These are phyloP conservation scores for Streptanthus diversifolius DNA, from an alignment of 345 rosid species.

Conservation along the genomic window DNA sequence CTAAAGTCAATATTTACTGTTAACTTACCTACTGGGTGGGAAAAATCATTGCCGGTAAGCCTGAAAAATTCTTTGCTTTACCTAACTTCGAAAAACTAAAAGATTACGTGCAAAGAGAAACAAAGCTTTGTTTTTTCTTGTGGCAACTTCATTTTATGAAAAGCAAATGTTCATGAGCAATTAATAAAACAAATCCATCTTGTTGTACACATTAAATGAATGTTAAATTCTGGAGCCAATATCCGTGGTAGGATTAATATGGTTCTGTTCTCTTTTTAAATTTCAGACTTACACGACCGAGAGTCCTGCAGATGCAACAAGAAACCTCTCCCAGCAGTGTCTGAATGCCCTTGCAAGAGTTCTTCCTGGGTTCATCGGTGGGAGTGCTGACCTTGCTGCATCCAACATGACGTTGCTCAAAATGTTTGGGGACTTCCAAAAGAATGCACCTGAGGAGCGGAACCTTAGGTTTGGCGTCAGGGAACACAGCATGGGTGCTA, in stretches of 20 bases:
- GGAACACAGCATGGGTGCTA: slow-evolving; percentile 97
- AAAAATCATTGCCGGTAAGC: slow-evolving; percentile 85
- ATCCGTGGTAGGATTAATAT: not conserved
- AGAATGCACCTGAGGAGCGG: slow-evolving; percentile 82
- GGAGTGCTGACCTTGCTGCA: slow-evolving; percentile 97
- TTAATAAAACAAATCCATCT: not conserved
- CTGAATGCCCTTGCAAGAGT: slow-evolving; percentile 78
- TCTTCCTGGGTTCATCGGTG: slow-evolving; percentile 89
- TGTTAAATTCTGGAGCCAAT: not conserved
- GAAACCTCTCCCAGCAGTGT: slow-evolving; percentile 84
- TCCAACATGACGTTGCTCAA: slow-evolving; percentile 95
- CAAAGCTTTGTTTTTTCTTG: not conserved
- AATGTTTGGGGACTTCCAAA: slow-evolving; percentile 83
- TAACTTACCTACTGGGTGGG: slow-evolving; percentile 87
- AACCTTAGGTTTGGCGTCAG: slow-evolving; percentile 92
- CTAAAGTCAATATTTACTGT: slow-evolving; percentile 68
- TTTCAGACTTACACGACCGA: slow-evolving; percentile 77
- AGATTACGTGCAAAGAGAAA: not conserved
- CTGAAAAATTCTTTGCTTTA: not conserved
- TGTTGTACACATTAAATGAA: not conserved
- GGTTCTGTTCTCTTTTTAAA: slow-evolving; percentile 5
- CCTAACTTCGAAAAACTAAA: not conserved
- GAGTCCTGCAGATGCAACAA: slow-evolving; percentile 85
- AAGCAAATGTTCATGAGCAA: too few species aligned
- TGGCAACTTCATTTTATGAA: not conserved